Conservation (phyloP, 2,329 filamentous ascomycete genomes). For the Zymoseptoria crescenta region DNA sequence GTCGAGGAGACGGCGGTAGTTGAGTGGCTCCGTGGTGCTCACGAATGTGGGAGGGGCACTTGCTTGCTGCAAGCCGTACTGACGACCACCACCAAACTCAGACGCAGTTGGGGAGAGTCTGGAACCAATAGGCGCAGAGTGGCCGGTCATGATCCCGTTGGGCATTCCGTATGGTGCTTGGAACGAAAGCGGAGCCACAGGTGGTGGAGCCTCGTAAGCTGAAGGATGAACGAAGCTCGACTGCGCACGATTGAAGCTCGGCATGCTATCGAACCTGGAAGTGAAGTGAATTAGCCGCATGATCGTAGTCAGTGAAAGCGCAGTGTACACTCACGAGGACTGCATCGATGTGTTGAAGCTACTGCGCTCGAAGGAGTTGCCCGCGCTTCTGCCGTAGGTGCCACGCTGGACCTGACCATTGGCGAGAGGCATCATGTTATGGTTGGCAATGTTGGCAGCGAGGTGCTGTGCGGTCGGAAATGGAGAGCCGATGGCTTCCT, state of each 20-base stretch:
- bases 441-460: constrained; percentile 21
- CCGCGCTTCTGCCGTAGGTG: constrained; percentile 6
- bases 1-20: constrained; percentile 90
- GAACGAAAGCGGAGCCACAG: constrained; percentile 22
- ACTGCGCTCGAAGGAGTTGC: constrained; percentile 12
- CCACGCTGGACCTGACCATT: constrained; percentile 6
- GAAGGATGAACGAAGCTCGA: constrained; percentile 7
- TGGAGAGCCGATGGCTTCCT: constrained; percentile 36
- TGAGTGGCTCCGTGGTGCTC: constrained; percentile 81
- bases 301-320: neutral
- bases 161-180: constrained; percentile 15
- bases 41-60: constrained; percentile 49
- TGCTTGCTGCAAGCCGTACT: constrained; percentile 29
- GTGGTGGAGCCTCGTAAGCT: constrained; percentile 18
- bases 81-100: constrained; percentile 35
- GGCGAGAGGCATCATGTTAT: constrained; percentile 11
- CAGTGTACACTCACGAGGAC: constrained; percentile 10
- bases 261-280: constrained; percentile 13
- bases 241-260: constrained; percentile 5
- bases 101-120: constrained; percentile 40
- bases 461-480: constrained; percentile 25
- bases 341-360: constrained; percentile 10
- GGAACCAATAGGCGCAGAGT: constrained; percentile 30
- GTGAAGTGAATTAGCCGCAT: constrained; percentile 6
- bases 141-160: constrained; percentile 6